Conservation (phyloP, 441 rosid species). For the Rhodomyrtus psidioides region DNA sequence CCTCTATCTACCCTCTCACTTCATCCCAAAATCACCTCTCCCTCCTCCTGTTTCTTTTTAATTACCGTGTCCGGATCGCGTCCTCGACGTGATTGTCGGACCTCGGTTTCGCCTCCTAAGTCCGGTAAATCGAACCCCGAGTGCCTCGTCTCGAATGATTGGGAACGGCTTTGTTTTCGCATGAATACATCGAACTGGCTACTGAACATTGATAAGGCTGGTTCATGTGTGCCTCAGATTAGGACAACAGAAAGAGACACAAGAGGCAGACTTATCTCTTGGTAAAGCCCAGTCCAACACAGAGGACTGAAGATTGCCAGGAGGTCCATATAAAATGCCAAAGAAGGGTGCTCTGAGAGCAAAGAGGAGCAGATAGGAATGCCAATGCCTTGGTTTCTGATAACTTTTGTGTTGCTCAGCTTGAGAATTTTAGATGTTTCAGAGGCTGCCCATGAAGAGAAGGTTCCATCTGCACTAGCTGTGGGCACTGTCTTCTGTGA, state of each 20-base stretch:
- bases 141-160: not conserved
- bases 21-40: not conserved
- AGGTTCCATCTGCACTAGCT: conserved; percentile 51
- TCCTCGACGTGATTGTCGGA: not conserved
- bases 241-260: not conserved
- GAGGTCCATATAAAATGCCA: not conserved
- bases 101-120: not conserved
- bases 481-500: conserved; percentile 86
- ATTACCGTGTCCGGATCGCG: not conserved
- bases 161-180: not conserved
- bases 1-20: not conserved
- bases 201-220: not conserved
- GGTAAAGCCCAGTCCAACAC: not conserved
- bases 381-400: conserved; percentile 24
- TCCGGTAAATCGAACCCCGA: not conserved
- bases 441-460: conserved; percentile 25
- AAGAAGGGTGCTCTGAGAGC: not conserved
- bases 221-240: not conserved
- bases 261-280: not conserved
- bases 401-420: conserved; percentile 16
- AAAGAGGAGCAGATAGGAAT: not conserved
- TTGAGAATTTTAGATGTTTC: conserved; percentile 14
- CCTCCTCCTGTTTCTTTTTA: conserved; percentile 8
- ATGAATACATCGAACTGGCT: not conserved
- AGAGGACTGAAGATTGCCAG: not conserved